Base-by-base conservation (phyloP, 345 rosid species). In the Geranium rotundifolium region DNA sequence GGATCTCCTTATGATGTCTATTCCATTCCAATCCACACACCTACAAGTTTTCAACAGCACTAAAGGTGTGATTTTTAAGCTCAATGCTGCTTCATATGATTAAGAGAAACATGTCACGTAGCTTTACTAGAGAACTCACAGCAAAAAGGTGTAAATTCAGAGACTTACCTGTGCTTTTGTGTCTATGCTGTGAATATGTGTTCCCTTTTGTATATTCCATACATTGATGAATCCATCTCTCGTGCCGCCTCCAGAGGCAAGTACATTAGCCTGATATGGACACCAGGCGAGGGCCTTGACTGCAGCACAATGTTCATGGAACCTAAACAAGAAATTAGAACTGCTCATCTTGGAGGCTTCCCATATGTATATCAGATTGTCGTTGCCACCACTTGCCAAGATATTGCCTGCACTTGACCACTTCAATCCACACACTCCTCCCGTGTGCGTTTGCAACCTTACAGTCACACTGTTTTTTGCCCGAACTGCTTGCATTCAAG, bases 231-330 rank as follows among this genome's bases (percentile, higher is more conserved):
- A 67, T 19, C 84, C 80, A 69, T 83, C 87, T 19, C 30, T 56
- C 19, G 79, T 65, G 57, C 87, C 87, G 23, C 84, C 84, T 62
- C 87, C 87, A 5, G 87, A 78, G 57, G 84, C 83, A 60, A 83
- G 84, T n/a, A 76, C 72, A 41, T 76, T 71, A 23, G 65, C 66
- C 58, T 76, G 82, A 61, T 76, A 73, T 10, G 84, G 87, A 67
- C 83, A 80, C 87, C 84, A 78, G 8, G 83, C 84, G 62, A 83
- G 82, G 62, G 87, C 84, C 71, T 78, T 83, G 29, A 82, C 82
- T 34, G 87, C 84, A 19, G 84, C 74, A 59, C 57, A 9, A 68
- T 82, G 87, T 16, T 63, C 81, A 7, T 13, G 52, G 58, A 80
- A 66, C 37, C 64, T 65, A 70, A 68, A 69, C 66, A 83, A 65